phyloP scores from a whole-genome alignment of 2,329 filamentous ascomycete genomes.

The Lachnellula hyalina region DNA sequence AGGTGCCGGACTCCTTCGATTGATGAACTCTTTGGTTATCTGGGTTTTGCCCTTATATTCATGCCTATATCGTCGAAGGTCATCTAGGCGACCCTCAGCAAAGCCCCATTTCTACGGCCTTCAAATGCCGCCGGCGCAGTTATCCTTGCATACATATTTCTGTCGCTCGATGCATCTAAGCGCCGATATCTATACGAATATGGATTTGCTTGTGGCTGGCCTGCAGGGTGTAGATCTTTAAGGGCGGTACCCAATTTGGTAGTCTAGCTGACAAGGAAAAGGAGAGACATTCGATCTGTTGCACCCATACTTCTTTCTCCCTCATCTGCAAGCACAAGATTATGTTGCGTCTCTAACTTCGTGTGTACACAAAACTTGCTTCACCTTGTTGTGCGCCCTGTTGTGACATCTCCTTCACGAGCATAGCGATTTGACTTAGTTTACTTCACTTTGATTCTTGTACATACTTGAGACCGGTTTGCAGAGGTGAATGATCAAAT shows the following conservation, averaged over 20 bases:
- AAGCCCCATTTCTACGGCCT: slow-evolving; percentile 22
- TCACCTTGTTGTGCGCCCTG: slow-evolving; percentile 6
- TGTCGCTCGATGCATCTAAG: slow-evolving; percentile 11
- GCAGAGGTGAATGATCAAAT: no score
- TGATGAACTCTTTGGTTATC: slow-evolving; percentile 25
- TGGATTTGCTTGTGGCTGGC: slow-evolving; percentile 27
- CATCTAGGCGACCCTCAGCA: slow-evolving; percentile 23
- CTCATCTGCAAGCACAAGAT: slow-evolving; percentile 12
- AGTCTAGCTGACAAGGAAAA: slow-evolving; percentile 23
- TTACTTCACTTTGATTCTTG: slow-evolving; percentile 19
- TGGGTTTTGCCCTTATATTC: slow-evolving; percentile 14
- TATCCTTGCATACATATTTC: slow-evolving; percentile 25
- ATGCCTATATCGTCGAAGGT: slow-evolving; percentile 22
- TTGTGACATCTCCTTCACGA: slow-evolving; percentile 14
- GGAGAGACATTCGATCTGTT: slow-evolving; percentile 30
- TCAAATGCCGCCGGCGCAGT: slow-evolving; percentile 23
- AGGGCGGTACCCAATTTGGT: slow-evolving; percentile 20
- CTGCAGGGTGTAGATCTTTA: slow-evolving; percentile 20
- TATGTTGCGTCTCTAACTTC: slow-evolving; percentile 8
- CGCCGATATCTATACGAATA: slow-evolving; percentile 14
- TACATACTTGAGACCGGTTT: slow-evolving; percentile 16
- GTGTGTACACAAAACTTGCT: slow-evolving; percentile 15
- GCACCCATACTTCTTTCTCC: slow-evolving; percentile 16
- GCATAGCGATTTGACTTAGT: slow-evolving; percentile 22
- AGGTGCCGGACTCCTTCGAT: slow-evolving; percentile 27